These are phyloP conservation scores for Bruguiera parviflora DNA, from an alignment of 345 rosid genomes.

Conservation along the genomic window DNA sequence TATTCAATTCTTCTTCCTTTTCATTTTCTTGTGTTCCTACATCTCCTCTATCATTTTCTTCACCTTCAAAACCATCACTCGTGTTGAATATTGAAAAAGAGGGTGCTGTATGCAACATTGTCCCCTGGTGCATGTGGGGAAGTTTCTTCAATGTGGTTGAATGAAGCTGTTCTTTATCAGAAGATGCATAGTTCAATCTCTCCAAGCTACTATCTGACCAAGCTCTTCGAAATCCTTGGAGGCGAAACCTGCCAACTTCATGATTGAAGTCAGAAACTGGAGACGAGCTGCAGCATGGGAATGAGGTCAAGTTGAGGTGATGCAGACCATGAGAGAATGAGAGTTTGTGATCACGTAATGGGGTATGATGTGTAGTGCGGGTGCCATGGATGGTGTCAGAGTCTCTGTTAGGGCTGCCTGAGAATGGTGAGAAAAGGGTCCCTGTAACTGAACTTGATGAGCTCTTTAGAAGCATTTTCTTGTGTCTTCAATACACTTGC, in stretches of 20 bases:
- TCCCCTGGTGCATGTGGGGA: constrained; percentile 1
- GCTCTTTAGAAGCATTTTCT: constrained; percentile 28
- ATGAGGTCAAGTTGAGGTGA: constrained; percentile 11
- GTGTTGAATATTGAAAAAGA: constrained; percentile 49
- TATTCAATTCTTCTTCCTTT: constrained; percentile 21
- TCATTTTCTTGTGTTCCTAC: constrained; percentile 6
- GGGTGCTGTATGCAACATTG: constrained; percentile 52
- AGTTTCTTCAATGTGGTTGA: constrained; percentile 14
- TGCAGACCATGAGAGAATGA: constrained; percentile 2
- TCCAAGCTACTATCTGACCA: constrained; percentile 33
- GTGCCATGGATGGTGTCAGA: background rate
- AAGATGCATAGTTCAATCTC: constrained; percentile 13
- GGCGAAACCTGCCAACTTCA: background rate
- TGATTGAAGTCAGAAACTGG: constrained; percentile 17
- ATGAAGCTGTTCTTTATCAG: constrained; percentile 22
- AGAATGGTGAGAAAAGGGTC: constrained; percentile 10
- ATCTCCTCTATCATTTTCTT: constrained; percentile 14
- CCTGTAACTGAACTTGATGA: constrained; percentile 23
- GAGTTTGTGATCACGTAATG: background rate
- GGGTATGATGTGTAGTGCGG: background rate
- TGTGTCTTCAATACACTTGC: background rate
- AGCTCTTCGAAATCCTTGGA: constrained; percentile 24
- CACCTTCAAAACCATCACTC: constrained; percentile 30
- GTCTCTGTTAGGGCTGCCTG: constrained; percentile 21
- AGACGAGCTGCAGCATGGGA: constrained; percentile 16